Conservation (phyloP, 257 asterid genomes). For the Penstemon newberryi region DNA sequence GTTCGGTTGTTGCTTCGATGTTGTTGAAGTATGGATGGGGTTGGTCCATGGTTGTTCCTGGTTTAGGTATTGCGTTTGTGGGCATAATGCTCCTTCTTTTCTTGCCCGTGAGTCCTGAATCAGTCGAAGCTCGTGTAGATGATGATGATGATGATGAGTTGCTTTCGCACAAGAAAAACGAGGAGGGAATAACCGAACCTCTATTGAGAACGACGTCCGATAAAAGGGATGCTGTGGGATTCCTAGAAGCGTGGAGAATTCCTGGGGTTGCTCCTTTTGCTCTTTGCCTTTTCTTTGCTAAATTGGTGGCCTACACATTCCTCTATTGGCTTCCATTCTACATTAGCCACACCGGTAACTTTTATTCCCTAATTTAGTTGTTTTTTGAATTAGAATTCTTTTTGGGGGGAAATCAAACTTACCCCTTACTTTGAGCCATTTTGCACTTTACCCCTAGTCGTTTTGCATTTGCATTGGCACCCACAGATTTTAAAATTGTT, state of each 20-base stretch:
- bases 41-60: constrained; percentile 93
- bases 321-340: constrained; percentile 96
- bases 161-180: constrained; percentile 46
- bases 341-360: constrained; percentile 87
- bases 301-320: constrained; percentile 90
- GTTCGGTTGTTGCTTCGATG: constrained; percentile 77
- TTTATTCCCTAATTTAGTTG: neutral
- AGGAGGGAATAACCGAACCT: constrained; percentile 56
- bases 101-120: constrained; percentile 75
- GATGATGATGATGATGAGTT: constrained; percentile 38
- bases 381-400: neutral
- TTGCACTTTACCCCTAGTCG: too few relatives aligned
- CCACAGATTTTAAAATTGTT: too few relatives aligned
- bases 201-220: constrained; percentile 42
- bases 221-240: constrained; percentile 66
- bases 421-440: too few relatives aligned
- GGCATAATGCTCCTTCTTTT: constrained; percentile 70
- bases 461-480: too few relatives aligned
- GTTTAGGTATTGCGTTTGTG: constrained; percentile 54
- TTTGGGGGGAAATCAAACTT: neutral
- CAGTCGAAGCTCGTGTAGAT: constrained; percentile 55
- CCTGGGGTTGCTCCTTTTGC: constrained; percentile 96
- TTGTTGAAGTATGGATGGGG: constrained; percentile 95
- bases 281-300: constrained; percentile 87
- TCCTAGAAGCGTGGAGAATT: constrained; percentile 83